Evolutionary conservation across 1,284 basidiomycete genomes (phyloP).

Genomic region (Ustilago tritici): DNA sequence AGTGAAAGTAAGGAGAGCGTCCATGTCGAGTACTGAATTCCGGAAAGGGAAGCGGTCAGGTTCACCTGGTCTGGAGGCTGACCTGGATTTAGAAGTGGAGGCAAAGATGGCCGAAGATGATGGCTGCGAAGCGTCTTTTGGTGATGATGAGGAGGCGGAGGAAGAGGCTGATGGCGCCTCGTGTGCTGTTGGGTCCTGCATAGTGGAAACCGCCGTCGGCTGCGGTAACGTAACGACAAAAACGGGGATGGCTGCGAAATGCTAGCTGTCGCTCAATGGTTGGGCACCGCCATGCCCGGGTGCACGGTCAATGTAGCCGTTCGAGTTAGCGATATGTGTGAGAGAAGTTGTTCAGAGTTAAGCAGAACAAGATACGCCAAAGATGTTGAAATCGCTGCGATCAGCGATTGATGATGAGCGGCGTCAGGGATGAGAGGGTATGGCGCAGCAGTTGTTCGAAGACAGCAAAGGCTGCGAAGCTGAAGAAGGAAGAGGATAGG

Average conservation of each 20-base stretch:
- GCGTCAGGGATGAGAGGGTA: no score
- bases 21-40: conserved; percentile 44
- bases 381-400: no score
- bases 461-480: background rate
- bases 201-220: background rate
- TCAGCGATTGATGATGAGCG: no score
- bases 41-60: conserved; percentile 20
- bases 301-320: conserved; percentile 2
- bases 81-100: conserved; percentile 31
- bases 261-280: conserved; percentile 14
- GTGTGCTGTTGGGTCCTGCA: conserved; percentile 15
- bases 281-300: conserved; percentile 27
- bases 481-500: background rate
- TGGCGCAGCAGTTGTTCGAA: no score
- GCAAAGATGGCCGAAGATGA: conserved; percentile 14
- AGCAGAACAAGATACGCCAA: background rate
- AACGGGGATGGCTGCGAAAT: conserved; percentile 14
- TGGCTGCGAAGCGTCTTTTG: conserved; percentile 13
- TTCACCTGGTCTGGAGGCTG: conserved; percentile 6
- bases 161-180: conserved; percentile 11
- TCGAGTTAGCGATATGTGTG: background rate
- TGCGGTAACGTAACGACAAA: background rate
- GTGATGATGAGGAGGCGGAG: conserved; percentile 21
- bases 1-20: conserved; percentile 37
- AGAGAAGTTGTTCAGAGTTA: background rate